These are phyloP conservation scores for Xylaria grammica DNA, from an alignment of 495 filamentous ascomycete species.

Conservation along the genomic window DNA sequence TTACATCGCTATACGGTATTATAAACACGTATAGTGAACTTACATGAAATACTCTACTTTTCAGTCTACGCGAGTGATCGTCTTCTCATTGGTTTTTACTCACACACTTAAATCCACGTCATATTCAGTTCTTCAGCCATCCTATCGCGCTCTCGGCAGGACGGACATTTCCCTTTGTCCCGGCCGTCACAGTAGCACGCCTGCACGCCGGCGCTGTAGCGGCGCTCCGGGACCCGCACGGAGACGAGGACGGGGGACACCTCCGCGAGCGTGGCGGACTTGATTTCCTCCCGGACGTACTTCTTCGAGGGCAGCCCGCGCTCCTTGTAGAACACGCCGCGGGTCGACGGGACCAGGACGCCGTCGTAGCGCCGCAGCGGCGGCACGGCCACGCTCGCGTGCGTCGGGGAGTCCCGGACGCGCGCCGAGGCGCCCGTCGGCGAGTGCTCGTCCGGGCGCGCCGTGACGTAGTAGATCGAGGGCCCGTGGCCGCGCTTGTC, in stretches of 20 bases:
- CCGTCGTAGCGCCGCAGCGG: conserved; percentile 17
- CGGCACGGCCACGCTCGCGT: conserved; percentile 9
- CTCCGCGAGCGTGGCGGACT: too few relatives aligned
- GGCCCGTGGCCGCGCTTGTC: background rate
- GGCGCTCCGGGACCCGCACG: background rate
- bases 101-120: conserved; percentile 13
- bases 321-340: conserved; percentile 12
- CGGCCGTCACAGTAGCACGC: conserved; percentile 7
- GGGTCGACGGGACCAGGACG: background rate
- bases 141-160: conserved; percentile 8
- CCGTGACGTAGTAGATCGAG: conserved; percentile 2
- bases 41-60: background rate
- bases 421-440: conserved; percentile 16
- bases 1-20: background rate
- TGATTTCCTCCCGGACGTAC: background rate
- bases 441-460: background rate
- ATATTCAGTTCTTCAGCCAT: background rate
- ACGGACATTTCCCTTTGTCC: background rate
- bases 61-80: background rate
- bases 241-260: background rate
- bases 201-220: conserved; percentile 1
- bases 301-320: conserved; percentile 13
- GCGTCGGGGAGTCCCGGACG: background rate
- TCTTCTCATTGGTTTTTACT: background rate
- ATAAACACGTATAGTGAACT: background rate